These are phyloP conservation scores for Suillus paluster DNA, from an alignment of 768 basidiomycete species.

Conservation along the genomic window DNA sequence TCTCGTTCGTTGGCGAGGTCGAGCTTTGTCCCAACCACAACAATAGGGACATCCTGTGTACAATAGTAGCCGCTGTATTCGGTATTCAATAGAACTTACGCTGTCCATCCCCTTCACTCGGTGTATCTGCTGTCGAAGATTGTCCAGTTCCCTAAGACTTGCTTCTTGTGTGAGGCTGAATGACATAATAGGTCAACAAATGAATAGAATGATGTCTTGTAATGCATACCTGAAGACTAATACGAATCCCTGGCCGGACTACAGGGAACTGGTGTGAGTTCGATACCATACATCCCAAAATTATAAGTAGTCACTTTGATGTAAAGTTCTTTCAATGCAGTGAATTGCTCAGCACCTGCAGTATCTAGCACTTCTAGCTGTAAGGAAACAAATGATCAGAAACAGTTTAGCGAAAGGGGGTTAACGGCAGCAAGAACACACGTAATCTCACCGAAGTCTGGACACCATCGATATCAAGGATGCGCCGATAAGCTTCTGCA, in stretches of 20 bases:
- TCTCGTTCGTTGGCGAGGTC: slow-evolving; percentile 84
- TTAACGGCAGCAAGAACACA: slow-evolving; percentile 20
- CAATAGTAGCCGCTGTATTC: background rate
- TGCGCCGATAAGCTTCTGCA: slow-evolving; percentile 73
- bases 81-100: slow-evolving; percentile 40
- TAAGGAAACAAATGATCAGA: slow-evolving; percentile 16
- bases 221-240: slow-evolving; percentile 73
- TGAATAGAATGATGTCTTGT: background rate
- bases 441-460: slow-evolving; percentile 54
- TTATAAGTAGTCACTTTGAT: slow-evolving; percentile 58
- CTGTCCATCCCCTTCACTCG: slow-evolving; percentile 75
- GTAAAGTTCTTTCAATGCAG: slow-evolving; percentile 77
- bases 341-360: slow-evolving; percentile 87
- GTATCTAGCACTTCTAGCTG: slow-evolving; percentile 85
- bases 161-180: slow-evolving; percentile 79
- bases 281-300: background rate
- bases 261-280: slow-evolving; percentile 2
- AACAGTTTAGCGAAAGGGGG: slow-evolving; percentile 9
- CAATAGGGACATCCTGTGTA: slow-evolving; percentile 69
- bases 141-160: slow-evolving; percentile 79
- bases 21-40: slow-evolving; percentile 85
- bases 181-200: slow-evolving; percentile 6
- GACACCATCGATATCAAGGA: slow-evolving; percentile 68
- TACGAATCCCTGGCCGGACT: slow-evolving; percentile 80
- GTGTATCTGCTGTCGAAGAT: slow-evolving; percentile 79